phyloP scores from a whole-genome alignment of 2,329 filamentous ascomycete genomes.

The Coniochaeta sp. region DNA sequence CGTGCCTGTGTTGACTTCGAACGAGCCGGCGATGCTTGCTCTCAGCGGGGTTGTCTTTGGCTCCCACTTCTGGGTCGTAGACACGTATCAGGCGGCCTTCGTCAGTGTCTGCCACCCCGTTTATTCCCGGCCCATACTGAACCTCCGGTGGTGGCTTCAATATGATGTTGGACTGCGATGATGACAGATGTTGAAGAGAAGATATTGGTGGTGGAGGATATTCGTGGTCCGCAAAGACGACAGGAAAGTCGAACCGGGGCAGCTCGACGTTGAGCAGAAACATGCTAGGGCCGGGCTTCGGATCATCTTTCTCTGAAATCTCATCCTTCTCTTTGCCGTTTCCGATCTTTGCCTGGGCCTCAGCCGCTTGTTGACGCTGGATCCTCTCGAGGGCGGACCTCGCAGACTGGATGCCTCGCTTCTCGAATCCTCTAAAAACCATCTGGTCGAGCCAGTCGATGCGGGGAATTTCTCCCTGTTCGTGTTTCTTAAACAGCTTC shows the following conservation, averaged over 20 bases:
- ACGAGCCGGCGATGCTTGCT: slow-evolving; percentile 90
- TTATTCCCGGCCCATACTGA: slow-evolving; percentile 83
- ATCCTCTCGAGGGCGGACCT: slow-evolving; percentile 55
- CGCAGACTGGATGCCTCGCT: slow-evolving; percentile 59
- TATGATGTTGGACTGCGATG: slow-evolving; percentile 61
- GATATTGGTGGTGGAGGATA: slow-evolving; percentile 83
- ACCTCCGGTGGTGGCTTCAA: slow-evolving; percentile 81
- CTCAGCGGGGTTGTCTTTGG: slow-evolving; percentile 87
- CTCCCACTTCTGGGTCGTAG: slow-evolving; percentile 88
- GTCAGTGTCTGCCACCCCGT: slow-evolving; percentile 51
- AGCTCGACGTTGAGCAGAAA: slow-evolving; percentile 88
- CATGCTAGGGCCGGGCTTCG: slow-evolving; percentile 39
- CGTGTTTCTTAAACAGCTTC: slow-evolving; percentile 89
- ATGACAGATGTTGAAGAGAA: slow-evolving; percentile 56
- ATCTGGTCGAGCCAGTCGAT: slow-evolving; percentile 95
- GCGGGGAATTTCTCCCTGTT: slow-evolving; percentile 90
- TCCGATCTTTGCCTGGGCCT: neutral
- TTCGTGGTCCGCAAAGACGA: slow-evolving; percentile 91
- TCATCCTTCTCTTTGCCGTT: slow-evolving; percentile 29
- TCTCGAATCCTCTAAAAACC: slow-evolving; percentile 86
- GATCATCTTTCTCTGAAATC: slow-evolving; percentile 33
- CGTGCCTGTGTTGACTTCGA: slow-evolving; percentile 81
- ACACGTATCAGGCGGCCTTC: slow-evolving; percentile 65
- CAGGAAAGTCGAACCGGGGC: slow-evolving; percentile 88
- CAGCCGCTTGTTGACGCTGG: slow-evolving; percentile 34